Conservation (phyloP, 192 early-diverging fungal species). For the Coemansia sp. region DNA sequence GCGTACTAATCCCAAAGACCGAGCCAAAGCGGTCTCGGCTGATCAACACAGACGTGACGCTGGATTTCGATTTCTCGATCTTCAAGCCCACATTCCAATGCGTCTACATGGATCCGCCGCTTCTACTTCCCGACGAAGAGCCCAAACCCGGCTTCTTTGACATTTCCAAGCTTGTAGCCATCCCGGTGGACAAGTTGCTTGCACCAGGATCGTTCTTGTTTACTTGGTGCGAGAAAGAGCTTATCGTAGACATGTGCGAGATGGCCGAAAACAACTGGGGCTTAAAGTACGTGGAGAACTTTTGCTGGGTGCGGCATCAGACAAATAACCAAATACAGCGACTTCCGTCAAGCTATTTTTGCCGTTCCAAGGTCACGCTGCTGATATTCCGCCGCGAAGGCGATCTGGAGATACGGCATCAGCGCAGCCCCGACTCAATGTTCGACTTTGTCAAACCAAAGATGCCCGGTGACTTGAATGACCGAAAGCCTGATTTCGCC, state of each 20-base stretch:
- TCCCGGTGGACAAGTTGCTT: constrained; percentile 61
- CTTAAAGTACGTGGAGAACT: constrained; percentile 95
- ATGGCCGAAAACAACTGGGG: constrained; percentile 72
- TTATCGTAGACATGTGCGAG: constrained; percentile 74
- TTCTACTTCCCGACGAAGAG: constrained; percentile 55
- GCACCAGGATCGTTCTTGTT: constrained; percentile 85
- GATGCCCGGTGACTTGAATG: constrained; percentile 50
- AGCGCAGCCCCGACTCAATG: constrained; percentile 89
- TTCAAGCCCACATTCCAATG: constrained; percentile 77
- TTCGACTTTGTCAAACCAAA: constrained; percentile 92
- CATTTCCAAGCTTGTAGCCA: constrained; percentile 24
- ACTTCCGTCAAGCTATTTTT: constrained; percentile 72
- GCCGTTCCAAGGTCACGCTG: constrained; percentile 83
- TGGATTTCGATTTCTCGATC: constrained; percentile 36
- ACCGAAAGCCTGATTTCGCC: constrained; percentile 78
- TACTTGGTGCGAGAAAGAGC: constrained; percentile 94
- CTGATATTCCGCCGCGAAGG: constrained; percentile 89
- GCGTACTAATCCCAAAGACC: constrained; percentile 35
- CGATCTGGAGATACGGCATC: constrained; percentile 89
- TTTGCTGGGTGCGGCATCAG: constrained; percentile 90
- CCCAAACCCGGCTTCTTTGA: constrained; percentile 37
- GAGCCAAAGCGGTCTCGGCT: constrained; percentile 30
- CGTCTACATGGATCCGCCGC: constrained; percentile 90
- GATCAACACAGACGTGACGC: constrained; percentile 27
- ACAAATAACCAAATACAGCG: constrained; percentile 79